Conservation (phyloP, 2,329 filamentous ascomycete genomes). For the Graphilbum ipis-grandicollis region DNA sequence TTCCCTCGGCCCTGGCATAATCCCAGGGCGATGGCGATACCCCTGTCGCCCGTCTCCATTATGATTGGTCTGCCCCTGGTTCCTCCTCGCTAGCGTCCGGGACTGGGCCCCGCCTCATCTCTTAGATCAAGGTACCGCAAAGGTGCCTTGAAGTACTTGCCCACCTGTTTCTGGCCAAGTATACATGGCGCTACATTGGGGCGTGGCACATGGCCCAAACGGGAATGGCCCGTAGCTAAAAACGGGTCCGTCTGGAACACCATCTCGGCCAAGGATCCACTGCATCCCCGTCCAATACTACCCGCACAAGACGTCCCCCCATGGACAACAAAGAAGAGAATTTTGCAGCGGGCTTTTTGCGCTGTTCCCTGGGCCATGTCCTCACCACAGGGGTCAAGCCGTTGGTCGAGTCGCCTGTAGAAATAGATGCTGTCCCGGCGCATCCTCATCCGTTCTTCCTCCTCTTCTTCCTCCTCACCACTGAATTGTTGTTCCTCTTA, state of each 20-base stretch:
- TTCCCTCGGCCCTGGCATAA: background rate
- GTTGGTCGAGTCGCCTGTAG: no score
- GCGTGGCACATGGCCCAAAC: no score
- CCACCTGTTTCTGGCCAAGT: no score
- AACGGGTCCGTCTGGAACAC: background rate
- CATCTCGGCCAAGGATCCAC: background rate
- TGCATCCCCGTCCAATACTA: no score
- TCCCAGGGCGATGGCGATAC: background rate
- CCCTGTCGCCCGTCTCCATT: background rate
- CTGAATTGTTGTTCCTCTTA: background rate
- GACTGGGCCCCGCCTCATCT: background rate
- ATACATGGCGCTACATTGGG: no score
- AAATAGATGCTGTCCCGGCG: background rate
- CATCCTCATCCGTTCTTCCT: background rate
- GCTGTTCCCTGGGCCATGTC: no score
- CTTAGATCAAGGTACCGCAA: no score
- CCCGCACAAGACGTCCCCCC: background rate
- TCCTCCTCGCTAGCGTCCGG: background rate
- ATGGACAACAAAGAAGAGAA: background rate
- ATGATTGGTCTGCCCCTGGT: background rate
- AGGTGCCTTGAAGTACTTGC: no score
- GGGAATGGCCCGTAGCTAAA: no score
- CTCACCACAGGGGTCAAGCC: no score
- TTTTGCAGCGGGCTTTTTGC: background rate
- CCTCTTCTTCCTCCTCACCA: background rate